Evolutionary conservation across 2,329 filamentous ascomycete genomes (phyloP), one percentile per base, ranked within the genome.

Genomic region (Westerdykella ornata): DNA sequence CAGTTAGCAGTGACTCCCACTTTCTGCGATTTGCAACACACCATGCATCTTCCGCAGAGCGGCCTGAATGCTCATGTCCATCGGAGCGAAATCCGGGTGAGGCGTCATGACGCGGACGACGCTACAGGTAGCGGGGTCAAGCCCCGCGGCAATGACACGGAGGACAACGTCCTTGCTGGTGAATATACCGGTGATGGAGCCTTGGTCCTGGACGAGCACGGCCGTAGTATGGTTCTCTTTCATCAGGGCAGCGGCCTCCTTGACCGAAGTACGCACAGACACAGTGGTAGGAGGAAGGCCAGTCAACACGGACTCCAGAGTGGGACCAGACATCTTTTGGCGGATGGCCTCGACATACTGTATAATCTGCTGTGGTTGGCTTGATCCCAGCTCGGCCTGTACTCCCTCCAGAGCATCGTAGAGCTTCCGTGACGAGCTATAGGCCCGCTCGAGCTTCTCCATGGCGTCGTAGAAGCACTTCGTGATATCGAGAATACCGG

Each of bases 401-500:
- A 98, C 92, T 67, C 92, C 92, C 70, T 98, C 92, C 44, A 98
- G 73, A 26, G 92, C 92, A 73, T 97, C 92, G 67, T 98, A 97
- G 16, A 98, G 78, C 69, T 96, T 95, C 54, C 92, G 82, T n/a
- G 92, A 98, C 13, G 92, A 97, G 51, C 88, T 88, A 67, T 98
- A 98, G 38, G 92, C 92, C 38, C 92, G 84, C 74, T 98, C 92
- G 46, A 98, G 73, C 74, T 98, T 98, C 74, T 98, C 92, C 92
- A 98, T 98, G 33, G 92, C 92, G 70, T 98, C 92, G 70, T 98
- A 98, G 69, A 98, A 98, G 71, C 92, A 98, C 71, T 97, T 98
- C 43, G 92, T 98, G 57, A 98, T 98, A 68, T 98, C 92, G 41
- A 98, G 74, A 53, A 98, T 89, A 73, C 92, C 92, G 6, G 89